Percentiles rank a stretch among this genome's conserved stretches.
Evolutionary conservation across 495 filamentous ascomycete genomes (phyloP).

Genomic region (Jackrogersella minutella): DNA sequence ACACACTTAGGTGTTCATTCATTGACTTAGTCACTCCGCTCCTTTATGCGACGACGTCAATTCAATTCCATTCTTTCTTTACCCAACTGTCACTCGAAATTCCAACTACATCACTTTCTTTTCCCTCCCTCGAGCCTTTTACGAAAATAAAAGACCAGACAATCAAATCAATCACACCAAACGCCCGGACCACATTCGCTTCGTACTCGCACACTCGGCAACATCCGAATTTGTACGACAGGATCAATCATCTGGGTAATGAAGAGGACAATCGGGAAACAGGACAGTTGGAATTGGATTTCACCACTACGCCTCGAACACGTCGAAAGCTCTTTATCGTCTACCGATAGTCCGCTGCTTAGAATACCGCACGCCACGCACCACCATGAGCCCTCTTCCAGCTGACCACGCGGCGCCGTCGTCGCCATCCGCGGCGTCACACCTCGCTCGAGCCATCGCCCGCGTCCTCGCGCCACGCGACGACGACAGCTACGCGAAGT

Average conservation of each 20-base stretch:
- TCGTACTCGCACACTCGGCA: slow-evolving; percentile 7
- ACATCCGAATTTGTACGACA: slow-evolving; percentile 17
- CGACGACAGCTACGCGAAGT: slow-evolving; percentile 29
- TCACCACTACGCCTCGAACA: not conserved
- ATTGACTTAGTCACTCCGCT: slow-evolving; percentile 7
- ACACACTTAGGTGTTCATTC: slow-evolving; percentile 10
- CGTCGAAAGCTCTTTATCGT: not conserved
- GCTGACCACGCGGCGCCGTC: slow-evolving; percentile 12
- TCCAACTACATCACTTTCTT: slow-evolving; percentile 18
- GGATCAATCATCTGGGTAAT: slow-evolving; percentile 18
- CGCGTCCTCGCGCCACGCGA: slow-evolving; percentile 18
- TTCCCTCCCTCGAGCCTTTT: slow-evolving; percentile 10
- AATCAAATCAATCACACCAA: slow-evolving; percentile 7
- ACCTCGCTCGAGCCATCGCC: slow-evolving; percentile 28
- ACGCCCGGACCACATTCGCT: not conserved
- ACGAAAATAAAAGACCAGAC: not conserved
- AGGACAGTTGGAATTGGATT: slow-evolving; percentile 12
- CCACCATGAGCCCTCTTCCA: slow-evolving; percentile 32
- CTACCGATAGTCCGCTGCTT: not conserved
- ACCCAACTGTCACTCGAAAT: not conserved
- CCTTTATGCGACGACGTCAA: not conserved
- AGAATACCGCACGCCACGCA: not conserved
- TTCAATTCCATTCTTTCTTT: slow-evolving; percentile 4
- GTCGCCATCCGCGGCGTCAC: slow-evolving; percentile 1
- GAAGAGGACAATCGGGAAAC: slow-evolving; percentile 15